phyloP scores from a whole-genome alignment of 345 rosid genomes.

The Odontarrhena argentea region DNA sequence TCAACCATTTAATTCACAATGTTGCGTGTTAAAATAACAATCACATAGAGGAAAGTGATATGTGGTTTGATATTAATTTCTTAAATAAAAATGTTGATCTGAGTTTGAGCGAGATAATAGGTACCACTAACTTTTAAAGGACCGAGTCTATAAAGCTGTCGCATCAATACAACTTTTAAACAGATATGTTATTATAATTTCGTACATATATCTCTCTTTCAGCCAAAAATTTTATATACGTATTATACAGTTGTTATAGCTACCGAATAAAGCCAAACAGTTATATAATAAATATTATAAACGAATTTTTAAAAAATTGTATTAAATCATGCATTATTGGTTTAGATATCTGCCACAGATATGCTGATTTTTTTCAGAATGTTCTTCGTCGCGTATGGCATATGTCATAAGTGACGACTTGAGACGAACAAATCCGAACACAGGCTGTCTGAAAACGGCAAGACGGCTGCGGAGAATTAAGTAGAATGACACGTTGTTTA shows the following conservation, averaged over 20 bases:
- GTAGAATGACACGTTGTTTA: constrained; percentile 26
- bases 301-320: neutral
- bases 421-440: neutral
- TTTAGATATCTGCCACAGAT: constrained; percentile 28
- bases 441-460: constrained; percentile 5
- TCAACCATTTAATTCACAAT: constrained; percentile 14
- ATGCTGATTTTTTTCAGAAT: constrained; percentile 11
- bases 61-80: neutral
- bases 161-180: constrained; percentile 31
- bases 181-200: constrained; percentile 32
- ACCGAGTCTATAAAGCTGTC: constrained; percentile 33
- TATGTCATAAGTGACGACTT: constrained; percentile 38
- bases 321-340: constrained; percentile 17
- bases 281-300: neutral
- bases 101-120: constrained; percentile 19
- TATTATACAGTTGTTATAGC: constrained; percentile 20
- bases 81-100: neutral
- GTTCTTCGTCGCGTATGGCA: constrained; percentile 28
- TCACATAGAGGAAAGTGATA: neutral
- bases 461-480: neutral
- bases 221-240: neutral
- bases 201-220: neutral
- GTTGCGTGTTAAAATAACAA: neutral
- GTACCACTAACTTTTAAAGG: constrained; percentile 8
- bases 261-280: neutral